These are phyloP conservation scores for Trichoderma breve DNA, from an alignment of 2,329 filamentous ascomycete genomes.

Conservation along the genomic window DNA sequence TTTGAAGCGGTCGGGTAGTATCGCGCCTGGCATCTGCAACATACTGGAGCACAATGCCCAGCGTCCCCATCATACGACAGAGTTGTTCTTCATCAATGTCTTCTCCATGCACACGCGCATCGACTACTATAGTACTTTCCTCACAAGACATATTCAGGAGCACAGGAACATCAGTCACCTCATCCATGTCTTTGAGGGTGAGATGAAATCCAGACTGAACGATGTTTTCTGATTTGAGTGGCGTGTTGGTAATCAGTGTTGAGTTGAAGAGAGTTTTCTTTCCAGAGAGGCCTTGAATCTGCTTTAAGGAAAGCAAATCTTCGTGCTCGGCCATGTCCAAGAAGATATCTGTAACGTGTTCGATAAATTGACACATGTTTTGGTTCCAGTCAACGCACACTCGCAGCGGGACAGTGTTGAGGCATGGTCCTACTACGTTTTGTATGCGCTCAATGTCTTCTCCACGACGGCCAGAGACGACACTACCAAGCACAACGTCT, in stretches of 20 bases:
- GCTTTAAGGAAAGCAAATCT: neutral
- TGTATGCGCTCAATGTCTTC: neutral
- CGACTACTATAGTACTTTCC: neutral
- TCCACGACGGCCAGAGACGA: neutral
- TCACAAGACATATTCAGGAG: neutral
- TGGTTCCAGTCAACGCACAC: neutral
- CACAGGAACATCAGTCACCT: neutral
- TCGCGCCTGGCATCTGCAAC: neutral
- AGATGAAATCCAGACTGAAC: neutral
- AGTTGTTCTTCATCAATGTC: neutral
- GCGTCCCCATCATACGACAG: neutral
- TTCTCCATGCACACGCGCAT: neutral
- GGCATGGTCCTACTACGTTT: neutral
- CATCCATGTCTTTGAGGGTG: neutral
- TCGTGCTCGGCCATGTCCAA: neutral
- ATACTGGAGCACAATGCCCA: neutral
- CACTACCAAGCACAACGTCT: neutral
- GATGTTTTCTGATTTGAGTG: neutral
- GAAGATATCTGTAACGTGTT: neutral
- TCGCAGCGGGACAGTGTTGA: neutral
- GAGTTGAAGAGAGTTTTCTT: neutral
- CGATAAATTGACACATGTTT: neutral
- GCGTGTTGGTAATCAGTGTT: neutral
- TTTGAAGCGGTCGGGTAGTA: neutral
- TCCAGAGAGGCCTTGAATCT: neutral